Conservation (phyloP, 2,329 filamentous ascomycete genomes). For the Aspergillus ochraceus region DNA sequence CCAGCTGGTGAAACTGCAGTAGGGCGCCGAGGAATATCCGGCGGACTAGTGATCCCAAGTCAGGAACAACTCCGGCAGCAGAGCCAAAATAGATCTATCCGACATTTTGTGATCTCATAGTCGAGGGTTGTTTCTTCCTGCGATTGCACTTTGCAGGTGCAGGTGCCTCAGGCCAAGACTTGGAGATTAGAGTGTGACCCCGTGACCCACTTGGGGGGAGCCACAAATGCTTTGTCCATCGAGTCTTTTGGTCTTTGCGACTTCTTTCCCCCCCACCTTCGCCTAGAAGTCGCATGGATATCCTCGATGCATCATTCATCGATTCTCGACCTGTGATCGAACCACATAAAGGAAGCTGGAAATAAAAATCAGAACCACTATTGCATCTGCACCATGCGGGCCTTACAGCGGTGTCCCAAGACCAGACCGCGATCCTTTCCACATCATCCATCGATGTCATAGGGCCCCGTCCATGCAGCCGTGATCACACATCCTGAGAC, state of each 20-base stretch:
- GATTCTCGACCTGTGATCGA: neutral
- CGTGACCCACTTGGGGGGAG: neutral
- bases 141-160: neutral
- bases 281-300: too few species aligned
- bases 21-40: neutral
- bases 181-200: neutral
- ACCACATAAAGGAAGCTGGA: neutral
- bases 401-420: neutral
- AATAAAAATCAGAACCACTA: neutral
- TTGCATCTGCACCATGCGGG: neutral
- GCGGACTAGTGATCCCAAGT: neutral
- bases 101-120: neutral
- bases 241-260: neutral
- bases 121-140: neutral
- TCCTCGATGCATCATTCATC: neutral
- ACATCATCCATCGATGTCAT: neutral
- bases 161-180: neutral
- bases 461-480: neutral
- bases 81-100: neutral
- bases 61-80: neutral
- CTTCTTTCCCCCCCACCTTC: too few species aligned
- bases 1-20: neutral
- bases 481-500: constrained; percentile 7
- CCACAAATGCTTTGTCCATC: neutral
- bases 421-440: neutral